A percentile compares a stretch with the other conserved stretches of the same genome.
Evolutionary conservation across 2,329 filamentous ascomycete species (phyloP).

Genomic region (Trichoderma afroharzianum): DNA sequence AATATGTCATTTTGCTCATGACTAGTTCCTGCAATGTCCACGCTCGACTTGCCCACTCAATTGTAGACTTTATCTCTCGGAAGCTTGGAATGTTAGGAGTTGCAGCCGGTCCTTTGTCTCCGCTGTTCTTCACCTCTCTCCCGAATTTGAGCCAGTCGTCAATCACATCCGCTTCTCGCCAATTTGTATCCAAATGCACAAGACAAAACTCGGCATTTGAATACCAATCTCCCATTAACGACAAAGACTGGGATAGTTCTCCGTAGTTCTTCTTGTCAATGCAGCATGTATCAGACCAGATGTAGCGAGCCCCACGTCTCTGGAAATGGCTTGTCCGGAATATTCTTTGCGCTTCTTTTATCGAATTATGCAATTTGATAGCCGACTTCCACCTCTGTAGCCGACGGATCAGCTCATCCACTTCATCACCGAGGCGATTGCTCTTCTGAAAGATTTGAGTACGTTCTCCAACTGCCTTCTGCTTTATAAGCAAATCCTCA

Average conservation of each 20-base stretch:
- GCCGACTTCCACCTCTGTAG: constrained; percentile 11
- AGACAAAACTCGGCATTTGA: background rate
- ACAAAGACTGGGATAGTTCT: background rate
- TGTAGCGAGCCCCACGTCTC: background rate
- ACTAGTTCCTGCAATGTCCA: constrained; percentile 17
- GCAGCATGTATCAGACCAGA: constrained; percentile 1
- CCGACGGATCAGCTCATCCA: background rate
- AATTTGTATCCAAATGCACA: constrained; percentile 3
- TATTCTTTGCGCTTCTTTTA: background rate
- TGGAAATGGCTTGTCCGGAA: background rate
- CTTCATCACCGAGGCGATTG: background rate
- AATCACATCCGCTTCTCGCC: background rate
- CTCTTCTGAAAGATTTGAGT: background rate
- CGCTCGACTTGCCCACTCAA: background rate
- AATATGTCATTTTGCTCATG: constrained; percentile 15
- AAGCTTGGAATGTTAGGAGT: background rate
- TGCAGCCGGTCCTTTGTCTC: background rate
- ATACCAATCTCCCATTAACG: constrained; percentile 2
- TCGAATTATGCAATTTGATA: background rate
- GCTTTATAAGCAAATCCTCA: background rate
- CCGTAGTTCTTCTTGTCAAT: background rate
- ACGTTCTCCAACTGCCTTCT: background rate
- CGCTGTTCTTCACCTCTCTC: background rate
- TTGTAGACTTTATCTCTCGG: background rate
- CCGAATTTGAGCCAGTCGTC: background rate